A percentile compares a stretch with the other conserved stretches of the same genome.
Conservation (phyloP, 306 rosid species). For the Elaeagnus macrophylla region DNA sequence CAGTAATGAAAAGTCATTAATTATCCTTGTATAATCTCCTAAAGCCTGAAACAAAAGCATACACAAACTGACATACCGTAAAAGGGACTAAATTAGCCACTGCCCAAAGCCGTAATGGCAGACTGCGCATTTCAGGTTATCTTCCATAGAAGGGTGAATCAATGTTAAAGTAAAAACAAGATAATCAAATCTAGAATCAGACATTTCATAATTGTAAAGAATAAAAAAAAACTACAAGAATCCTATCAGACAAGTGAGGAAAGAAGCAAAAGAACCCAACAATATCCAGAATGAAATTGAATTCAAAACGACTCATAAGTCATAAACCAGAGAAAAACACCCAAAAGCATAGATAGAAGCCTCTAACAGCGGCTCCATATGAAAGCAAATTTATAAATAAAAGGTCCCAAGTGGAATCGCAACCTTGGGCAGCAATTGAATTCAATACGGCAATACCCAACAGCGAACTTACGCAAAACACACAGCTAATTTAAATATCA, state of each 20-base stretch:
- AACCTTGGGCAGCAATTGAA: not conserved
- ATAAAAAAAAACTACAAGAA: no score
- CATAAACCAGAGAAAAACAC: no score
- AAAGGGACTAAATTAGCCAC: not conserved
- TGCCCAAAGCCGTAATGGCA: not conserved
- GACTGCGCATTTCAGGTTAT: not conserved
- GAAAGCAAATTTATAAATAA: not conserved
- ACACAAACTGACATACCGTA: not conserved
- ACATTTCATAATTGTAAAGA: no score
- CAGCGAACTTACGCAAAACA: not conserved
- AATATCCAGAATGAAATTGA: no score
- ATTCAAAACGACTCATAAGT: no score
- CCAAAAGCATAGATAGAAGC: no score
- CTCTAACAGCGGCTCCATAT: not conserved
- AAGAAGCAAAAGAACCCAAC: no score
- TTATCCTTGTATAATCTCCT: constrained; percentile 48
- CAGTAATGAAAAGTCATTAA: constrained; percentile 38
- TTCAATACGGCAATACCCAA: not conserved
- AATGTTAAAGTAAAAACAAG: no score
- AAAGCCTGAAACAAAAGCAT: constrained; percentile 30
- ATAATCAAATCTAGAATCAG: no score
- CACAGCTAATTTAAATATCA: no score
- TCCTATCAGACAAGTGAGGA: no score
- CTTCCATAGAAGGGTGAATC: no score
- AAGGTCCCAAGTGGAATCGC: not conserved